A percentile compares a stretch with the other conserved stretches of the same genome.
Evolutionary conservation across 495 filamentous ascomycete genomes (phyloP).

Genomic region (Copromyces sp.): DNA sequence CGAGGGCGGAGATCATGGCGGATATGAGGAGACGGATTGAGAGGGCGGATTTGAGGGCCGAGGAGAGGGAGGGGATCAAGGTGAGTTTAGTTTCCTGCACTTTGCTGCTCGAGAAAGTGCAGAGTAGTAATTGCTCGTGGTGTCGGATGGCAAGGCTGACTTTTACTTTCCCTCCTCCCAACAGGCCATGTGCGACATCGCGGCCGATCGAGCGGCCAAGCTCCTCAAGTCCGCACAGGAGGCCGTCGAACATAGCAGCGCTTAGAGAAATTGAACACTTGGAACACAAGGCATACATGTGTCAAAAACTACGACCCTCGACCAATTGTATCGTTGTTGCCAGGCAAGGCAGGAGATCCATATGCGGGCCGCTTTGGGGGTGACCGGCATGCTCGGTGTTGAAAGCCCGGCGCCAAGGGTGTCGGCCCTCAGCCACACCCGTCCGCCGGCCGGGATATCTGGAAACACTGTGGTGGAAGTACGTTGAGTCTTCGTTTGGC

Average conservation of each 20-base stretch:
- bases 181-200: conserved; percentile 44
- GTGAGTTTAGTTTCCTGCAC: conserved; percentile 33
- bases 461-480: no score
- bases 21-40: conserved; percentile 76
- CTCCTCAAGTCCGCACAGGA: conserved; percentile 19
- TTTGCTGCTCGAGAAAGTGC: not conserved
- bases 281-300: not conserved
- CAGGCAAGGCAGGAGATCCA: not conserved
- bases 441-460: not conserved
- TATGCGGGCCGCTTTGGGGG: not conserved
- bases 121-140: no score
- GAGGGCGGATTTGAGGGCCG: conserved; percentile 51
- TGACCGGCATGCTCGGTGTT: not conserved
- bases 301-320: not conserved
- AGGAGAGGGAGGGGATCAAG: conserved; percentile 67
- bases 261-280: not conserved
- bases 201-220: conserved; percentile 34
- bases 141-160: not conserved
- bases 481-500: not conserved
- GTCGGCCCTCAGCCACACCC: not conserved
- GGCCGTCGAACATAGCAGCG: conserved; percentile 2
- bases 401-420: not conserved
- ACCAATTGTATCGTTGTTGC: not conserved
- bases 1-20: conserved; percentile 62
- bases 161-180: not conserved